Evolutionary conservation across 1,284 basidiomycete species (phyloP).

Genomic region (Hemileia vastatrix): DNA sequence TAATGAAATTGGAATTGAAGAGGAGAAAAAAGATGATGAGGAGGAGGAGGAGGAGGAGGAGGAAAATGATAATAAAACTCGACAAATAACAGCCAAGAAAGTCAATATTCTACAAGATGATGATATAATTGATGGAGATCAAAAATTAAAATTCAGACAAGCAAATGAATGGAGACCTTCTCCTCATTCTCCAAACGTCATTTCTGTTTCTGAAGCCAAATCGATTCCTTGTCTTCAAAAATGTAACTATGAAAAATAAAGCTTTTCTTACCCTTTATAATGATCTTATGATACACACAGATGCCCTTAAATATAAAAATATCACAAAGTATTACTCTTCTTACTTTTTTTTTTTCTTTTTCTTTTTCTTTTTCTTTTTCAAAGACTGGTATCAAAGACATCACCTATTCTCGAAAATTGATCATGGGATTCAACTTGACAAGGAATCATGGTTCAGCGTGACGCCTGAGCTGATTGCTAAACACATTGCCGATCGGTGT

Average conservation of each 20-base stretch:
- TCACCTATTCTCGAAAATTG: constrained; percentile 69
- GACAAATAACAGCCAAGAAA: constrained; percentile 1
- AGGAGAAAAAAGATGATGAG: background rate
- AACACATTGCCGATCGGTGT: constrained; percentile 84
- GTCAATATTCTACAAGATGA: too few relatives aligned
- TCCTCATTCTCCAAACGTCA: too few relatives aligned
- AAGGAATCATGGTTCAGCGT: constrained; percentile 90
- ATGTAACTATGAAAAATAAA: constrained; percentile 18
- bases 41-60: background rate
- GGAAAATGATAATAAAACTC: background rate
- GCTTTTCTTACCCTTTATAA: background rate
- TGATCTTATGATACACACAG: background rate
- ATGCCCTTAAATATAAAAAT: background rate
- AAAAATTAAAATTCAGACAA: too few relatives aligned
- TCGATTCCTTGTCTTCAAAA: constrained; percentile 28
- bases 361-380: constrained; percentile 6
- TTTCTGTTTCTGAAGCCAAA: constrained; percentile 14
- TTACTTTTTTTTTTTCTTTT: constrained; percentile 9
- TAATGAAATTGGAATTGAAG: too few relatives aligned
- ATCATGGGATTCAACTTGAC: constrained; percentile 51
- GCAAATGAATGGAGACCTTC: too few relatives aligned
- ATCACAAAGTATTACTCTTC: constrained; percentile 1
- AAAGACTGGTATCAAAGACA: constrained; percentile 75
- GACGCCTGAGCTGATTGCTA: constrained; percentile 82
- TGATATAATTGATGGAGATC: too few relatives aligned